Evolutionary conservation across 1,284 basidiomycete species (phyloP).

Genomic region (Marasmius sp.): DNA sequence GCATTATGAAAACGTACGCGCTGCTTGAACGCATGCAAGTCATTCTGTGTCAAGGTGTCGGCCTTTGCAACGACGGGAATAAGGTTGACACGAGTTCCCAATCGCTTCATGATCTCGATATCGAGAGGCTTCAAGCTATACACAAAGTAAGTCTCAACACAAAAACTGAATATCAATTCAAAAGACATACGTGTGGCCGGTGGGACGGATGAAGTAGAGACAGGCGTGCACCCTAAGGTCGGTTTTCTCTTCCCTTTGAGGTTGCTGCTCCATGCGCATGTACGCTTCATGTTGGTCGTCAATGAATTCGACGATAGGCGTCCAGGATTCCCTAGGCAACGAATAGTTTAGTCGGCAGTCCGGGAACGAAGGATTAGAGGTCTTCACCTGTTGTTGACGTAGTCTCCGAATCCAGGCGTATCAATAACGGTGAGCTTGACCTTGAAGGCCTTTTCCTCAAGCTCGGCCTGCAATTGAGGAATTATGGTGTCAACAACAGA

Average conservation of each 20-base stretch:
- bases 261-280: conserved; percentile 99
- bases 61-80: conserved; percentile 98
- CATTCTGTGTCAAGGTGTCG: conserved; percentile 93
- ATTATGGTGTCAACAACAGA: not conserved
- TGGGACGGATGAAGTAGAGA: conserved; percentile 96
- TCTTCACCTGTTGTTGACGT: conserved; percentile 86
- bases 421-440: conserved; percentile 99
- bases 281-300: conserved; percentile 99
- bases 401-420: conserved; percentile 98
- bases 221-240: conserved; percentile 97
- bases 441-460: conserved; percentile 99
- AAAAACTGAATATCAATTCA: conserved; percentile 6
- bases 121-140: conserved; percentile 92
- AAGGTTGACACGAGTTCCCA: conserved; percentile 94
- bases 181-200: conserved; percentile 85
- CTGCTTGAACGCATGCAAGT: conserved; percentile 91
- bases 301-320: conserved; percentile 98
- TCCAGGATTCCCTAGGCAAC: conserved; percentile 82
- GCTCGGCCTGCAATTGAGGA: conserved; percentile 59
- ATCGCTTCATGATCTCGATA: conserved; percentile 98
- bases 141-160: not conserved
- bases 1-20: conserved; percentile 54
- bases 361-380: not conserved
- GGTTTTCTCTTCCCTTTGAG: conserved; percentile 88
- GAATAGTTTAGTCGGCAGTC: not conserved